A percentile compares a stretch with the other conserved stretches of the same genome.
phyloP scores from a whole-genome alignment of 176 grass and related monocot genomes.

The Urochloa ruziziensis region DNA sequence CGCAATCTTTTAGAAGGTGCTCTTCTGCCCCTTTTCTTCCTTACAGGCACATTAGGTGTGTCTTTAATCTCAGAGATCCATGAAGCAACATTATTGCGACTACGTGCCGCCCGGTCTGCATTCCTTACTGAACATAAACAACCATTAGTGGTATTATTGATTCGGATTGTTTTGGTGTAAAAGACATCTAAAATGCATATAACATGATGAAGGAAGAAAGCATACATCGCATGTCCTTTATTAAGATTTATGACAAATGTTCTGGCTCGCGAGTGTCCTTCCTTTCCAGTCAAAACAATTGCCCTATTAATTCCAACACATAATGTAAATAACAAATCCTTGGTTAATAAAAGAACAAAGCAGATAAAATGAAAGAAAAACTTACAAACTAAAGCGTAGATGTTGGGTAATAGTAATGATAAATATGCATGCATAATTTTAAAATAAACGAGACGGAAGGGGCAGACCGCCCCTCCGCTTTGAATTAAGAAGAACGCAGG shows the following conservation, averaged over 20 bases:
- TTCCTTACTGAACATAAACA: slow-evolving; percentile 24
- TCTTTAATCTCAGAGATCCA: slow-evolving; percentile 32
- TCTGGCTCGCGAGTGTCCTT: background rate
- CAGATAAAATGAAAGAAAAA: background rate
- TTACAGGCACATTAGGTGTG: slow-evolving; percentile 27
- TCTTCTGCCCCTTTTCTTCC: slow-evolving; percentile 42
- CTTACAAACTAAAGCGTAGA: background rate
- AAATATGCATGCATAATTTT: background rate
- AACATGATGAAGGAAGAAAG: slow-evolving; percentile 16
- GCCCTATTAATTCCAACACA: background rate
- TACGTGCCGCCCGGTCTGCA: background rate
- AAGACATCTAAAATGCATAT: background rate
- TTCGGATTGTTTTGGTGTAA: slow-evolving; percentile 5
- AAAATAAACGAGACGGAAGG: too few species aligned
- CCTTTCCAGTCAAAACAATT: background rate
- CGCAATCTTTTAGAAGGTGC: slow-evolving; percentile 20
- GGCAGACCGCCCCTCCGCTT: too few species aligned
- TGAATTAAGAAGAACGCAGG: too few species aligned
- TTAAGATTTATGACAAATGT: slow-evolving; percentile 21
- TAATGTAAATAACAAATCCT: background rate
- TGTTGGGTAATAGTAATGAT: background rate
- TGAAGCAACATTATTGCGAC: slow-evolving; percentile 29
- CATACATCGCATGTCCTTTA: slow-evolving; percentile 32
- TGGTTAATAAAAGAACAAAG: background rate
- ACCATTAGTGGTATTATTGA: background rate